Conservation (phyloP, 2,329 filamentous ascomycete genomes). For the Hypoxylon sp. region DNA sequence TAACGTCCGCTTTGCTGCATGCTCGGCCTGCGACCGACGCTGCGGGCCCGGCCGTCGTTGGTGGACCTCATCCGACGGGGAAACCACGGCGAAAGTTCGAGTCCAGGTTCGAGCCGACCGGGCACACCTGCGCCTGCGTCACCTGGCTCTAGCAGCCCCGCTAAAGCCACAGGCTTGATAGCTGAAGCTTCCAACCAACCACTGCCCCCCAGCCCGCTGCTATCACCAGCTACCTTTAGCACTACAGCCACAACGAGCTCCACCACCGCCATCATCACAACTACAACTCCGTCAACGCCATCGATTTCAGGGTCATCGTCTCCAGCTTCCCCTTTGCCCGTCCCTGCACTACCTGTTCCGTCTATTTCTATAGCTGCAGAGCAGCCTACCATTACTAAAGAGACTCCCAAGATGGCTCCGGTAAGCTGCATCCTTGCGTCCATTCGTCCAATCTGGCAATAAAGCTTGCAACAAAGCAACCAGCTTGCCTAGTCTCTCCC, state of each 20-base stretch:
- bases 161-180: constrained; percentile 37
- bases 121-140: constrained; percentile 48
- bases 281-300: constrained; percentile 34
- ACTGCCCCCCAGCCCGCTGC: constrained; percentile 48
- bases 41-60: constrained; percentile 67
- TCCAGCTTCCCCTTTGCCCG: constrained; percentile 51
- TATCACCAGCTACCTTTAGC: constrained; percentile 11
- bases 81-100: constrained; percentile 47
- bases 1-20: constrained; percentile 54
- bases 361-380: constrained; percentile 48
- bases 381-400: constrained; percentile 44
- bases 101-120: constrained; percentile 41
- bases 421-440: constrained; percentile 58
- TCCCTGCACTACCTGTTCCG: constrained; percentile 48
- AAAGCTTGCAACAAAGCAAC: constrained; percentile 22
- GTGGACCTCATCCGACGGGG: constrained; percentile 62
- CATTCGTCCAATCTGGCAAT: constrained; percentile 27
- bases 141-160: constrained; percentile 38
- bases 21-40: constrained; percentile 63
- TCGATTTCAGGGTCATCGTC: constrained; percentile 49
- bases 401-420: constrained; percentile 66
- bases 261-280: constrained; percentile 23
- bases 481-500: constrained; percentile 6
- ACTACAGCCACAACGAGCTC: constrained; percentile 46
- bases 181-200: constrained; percentile 48